These are phyloP conservation scores for Diplocarpon mali DNA, from an alignment of 2,329 filamentous ascomycete genomes.

Conservation along the genomic window DNA sequence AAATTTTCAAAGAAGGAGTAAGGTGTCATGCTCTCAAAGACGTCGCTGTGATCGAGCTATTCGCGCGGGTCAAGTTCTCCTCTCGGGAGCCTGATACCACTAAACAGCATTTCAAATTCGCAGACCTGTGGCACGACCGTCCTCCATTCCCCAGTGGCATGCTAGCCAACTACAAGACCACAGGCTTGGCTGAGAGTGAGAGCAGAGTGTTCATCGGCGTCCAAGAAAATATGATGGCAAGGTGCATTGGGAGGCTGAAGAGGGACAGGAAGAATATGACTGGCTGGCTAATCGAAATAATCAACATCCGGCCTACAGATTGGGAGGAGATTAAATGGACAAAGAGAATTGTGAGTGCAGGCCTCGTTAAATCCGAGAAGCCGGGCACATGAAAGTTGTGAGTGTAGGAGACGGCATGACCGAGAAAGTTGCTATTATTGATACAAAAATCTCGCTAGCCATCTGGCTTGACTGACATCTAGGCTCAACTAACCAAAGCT, in stretches of 20 bases:
- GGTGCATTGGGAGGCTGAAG: slow-evolving; percentile 38
- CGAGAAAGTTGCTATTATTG: slow-evolving; percentile 14
- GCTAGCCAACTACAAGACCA: slow-evolving; percentile 36
- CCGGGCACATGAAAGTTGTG: slow-evolving; percentile 2
- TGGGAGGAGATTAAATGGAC: slow-evolving; percentile 44
- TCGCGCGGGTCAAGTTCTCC: slow-evolving; percentile 48
- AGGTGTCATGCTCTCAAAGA: slow-evolving; percentile 35
- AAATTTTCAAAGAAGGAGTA: slow-evolving; percentile 41
- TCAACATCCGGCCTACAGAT: slow-evolving; percentile 39
- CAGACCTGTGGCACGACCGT: slow-evolving; percentile 48
- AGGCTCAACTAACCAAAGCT: slow-evolving; percentile 12
- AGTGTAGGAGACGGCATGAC: slow-evolving; percentile 2
- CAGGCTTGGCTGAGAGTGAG: slow-evolving; percentile 35
- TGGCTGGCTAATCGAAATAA: slow-evolving; percentile 32
- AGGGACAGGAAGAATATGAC: slow-evolving; percentile 29
- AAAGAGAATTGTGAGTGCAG: slow-evolving; percentile 32
- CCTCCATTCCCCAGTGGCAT: slow-evolving; percentile 41
- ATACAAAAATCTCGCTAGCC: slow-evolving; percentile 16
- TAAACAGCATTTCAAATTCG: slow-evolving; percentile 53
- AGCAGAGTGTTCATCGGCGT: slow-evolving; percentile 32
- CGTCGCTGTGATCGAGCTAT: slow-evolving; percentile 51
- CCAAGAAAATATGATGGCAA: slow-evolving; percentile 30
- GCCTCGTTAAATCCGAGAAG: slow-evolving; percentile 9
- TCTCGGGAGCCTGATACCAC: slow-evolving; percentile 37
- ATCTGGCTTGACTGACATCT: slow-evolving; percentile 17